Evolutionary conservation across 2,329 filamentous ascomycete genomes (phyloP).

Genomic region (Hypoxylon sp.): DNA sequence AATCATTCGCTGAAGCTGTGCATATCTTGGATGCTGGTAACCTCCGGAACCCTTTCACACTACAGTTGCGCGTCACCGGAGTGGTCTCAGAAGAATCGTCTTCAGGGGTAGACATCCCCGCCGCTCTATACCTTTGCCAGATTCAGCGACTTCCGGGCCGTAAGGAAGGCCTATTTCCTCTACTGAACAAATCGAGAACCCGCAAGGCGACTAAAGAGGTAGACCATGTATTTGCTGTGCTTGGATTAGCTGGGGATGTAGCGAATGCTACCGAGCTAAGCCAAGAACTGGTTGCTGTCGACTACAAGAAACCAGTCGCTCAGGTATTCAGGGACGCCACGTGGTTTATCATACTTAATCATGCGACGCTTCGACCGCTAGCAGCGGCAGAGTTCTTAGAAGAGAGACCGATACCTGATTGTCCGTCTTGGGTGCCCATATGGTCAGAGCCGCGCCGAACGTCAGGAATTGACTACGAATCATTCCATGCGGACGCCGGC

Average conservation of each 20-base stretch:
- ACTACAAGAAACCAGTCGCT: conserved; percentile 15
- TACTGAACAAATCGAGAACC: conserved; percentile 7
- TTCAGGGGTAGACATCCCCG: conserved; percentile 2
- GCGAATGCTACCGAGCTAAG: not conserved
- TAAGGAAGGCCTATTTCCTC: conserved; percentile 7
- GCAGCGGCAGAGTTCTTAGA: conserved; percentile 7
- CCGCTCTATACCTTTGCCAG: conserved; percentile 13
- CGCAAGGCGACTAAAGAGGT: conserved; percentile 11
- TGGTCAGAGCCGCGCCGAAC: conserved; percentile 22
- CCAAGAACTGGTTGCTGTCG: conserved; percentile 1
- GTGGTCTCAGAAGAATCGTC: conserved; percentile 10
- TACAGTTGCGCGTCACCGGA: conserved; percentile 13
- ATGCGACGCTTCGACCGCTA: conserved; percentile 18
- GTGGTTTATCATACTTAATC: conserved; percentile 23
- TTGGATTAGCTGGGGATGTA: conserved; percentile 13
- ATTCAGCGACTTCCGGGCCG: conserved; percentile 14
- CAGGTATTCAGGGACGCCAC: conserved; percentile 17
- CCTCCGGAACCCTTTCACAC: conserved; percentile 10
- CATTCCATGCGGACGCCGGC: conserved; percentile 6
- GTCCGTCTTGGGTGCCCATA: conserved; percentile 16
- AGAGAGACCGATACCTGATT: conserved; percentile 3
- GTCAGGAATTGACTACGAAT: conserved; percentile 8
- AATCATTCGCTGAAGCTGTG: conserved; percentile 18
- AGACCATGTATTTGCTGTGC: conserved; percentile 20
- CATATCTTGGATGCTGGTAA: conserved; percentile 4